Evolutionary conservation across 1,139 yeast species (phyloP).

Genomic region (Hyphopichia burtonii): DNA sequence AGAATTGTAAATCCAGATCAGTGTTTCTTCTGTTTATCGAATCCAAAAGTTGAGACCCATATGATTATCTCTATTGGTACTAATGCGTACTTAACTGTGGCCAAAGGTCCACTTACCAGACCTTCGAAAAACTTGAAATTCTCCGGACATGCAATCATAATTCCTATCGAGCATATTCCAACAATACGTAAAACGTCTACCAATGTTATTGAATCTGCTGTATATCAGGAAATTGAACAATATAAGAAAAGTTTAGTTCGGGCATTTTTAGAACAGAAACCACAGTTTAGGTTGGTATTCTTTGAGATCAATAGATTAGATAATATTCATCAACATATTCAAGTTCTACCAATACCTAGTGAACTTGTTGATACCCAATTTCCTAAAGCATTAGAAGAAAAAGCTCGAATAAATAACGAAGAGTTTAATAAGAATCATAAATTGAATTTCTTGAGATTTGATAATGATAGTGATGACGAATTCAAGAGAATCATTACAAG

Average conservation of each 20-base stretch:
- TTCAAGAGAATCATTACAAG: constrained; percentile 27
- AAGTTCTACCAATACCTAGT: constrained; percentile 58
- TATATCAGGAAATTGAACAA: constrained; percentile 26
- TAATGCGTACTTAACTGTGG: constrained; percentile 67
- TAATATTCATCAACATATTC: constrained; percentile 66
- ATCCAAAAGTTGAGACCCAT: constrained; percentile 75
- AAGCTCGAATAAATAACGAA: constrained; percentile 48
- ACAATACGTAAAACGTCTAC: constrained; percentile 24
- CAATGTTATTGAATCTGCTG: constrained; percentile 16
- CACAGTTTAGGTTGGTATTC: constrained; percentile 46
- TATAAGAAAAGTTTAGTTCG: constrained; percentile 46
- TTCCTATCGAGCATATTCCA: constrained; percentile 79
- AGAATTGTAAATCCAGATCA: constrained; percentile 50
- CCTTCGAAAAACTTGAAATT: constrained; percentile 47
- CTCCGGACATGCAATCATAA: constrained; percentile 79
- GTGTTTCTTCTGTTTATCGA: constrained; percentile 85
- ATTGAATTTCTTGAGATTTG: constrained; percentile 37
- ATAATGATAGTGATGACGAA: constrained; percentile 20
- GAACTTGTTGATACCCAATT: constrained; percentile 33
- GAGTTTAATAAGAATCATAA: constrained; percentile 43
- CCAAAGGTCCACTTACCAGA: constrained; percentile 81
- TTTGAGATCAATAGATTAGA: constrained; percentile 60
- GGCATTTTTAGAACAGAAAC: constrained; percentile 39
- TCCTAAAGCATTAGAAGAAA: constrained; percentile 34
- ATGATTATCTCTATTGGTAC: constrained; percentile 77